Percentiles rank a stretch among this genome's conserved stretches.
Evolutionary conservation across 2,329 filamentous ascomycete species (phyloP).

Genomic region (Neofusicoccum umdonicola): DNA sequence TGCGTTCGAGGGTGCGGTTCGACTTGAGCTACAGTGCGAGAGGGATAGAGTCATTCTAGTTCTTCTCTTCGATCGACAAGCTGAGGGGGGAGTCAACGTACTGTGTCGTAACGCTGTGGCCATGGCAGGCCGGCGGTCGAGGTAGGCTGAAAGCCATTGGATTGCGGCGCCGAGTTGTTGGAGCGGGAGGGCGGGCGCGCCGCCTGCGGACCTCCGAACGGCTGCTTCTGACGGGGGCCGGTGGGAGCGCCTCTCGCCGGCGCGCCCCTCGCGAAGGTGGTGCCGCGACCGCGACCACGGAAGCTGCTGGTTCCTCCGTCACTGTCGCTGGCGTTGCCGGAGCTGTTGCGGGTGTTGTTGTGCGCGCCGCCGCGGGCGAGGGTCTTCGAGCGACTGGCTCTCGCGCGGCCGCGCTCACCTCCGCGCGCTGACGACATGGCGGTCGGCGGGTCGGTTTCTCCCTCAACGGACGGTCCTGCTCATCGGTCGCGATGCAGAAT

Average conservation of each 20-base stretch:
- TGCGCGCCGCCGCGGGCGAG: constrained; percentile 1
- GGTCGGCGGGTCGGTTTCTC: constrained; percentile 10
- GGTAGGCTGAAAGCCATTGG: constrained; percentile 3
- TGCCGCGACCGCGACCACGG: neutral
- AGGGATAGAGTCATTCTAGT: constrained; percentile 16
- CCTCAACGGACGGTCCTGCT: neutral
- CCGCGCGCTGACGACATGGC: constrained; percentile 19
- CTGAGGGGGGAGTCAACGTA: constrained; percentile 7
- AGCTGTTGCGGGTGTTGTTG: neutral
- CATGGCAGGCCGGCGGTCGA: constrained; percentile 1
- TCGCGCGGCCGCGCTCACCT: constrained; percentile 16
- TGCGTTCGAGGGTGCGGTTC: constrained; percentile 19
- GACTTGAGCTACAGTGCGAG: constrained; percentile 19
- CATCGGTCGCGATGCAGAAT: constrained; percentile 1
- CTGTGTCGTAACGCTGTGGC: constrained; percentile 16
- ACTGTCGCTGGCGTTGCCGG: constrained; percentile 11
- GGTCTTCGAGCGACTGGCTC: neutral
- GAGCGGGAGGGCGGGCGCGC: neutral
- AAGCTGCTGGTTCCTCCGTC: neutral
- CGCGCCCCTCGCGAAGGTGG: neutral
- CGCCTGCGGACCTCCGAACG: constrained; percentile 5
- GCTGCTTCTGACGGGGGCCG: constrained; percentile 3
- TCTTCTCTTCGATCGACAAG: neutral
- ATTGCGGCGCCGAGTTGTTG: neutral
- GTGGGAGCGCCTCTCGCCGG: constrained; percentile 4